Percentiles rank a stretch among this genome's conserved stretches.
Evolutionary conservation across 331 rosid species (phyloP).

Genomic region (Rosa hybrid): DNA sequence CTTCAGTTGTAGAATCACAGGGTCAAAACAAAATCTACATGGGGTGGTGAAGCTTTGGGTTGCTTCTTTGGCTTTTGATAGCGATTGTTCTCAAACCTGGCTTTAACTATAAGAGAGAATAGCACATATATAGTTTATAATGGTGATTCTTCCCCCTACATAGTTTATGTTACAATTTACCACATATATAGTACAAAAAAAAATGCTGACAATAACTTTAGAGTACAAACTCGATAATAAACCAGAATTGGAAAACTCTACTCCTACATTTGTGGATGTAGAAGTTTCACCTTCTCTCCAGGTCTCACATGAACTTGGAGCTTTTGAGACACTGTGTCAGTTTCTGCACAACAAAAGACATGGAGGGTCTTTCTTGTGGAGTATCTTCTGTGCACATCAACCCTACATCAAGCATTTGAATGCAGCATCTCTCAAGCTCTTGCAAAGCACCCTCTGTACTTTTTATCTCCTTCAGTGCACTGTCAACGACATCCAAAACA

Average conservation of each 20-base stretch:
- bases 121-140: slow-evolving; percentile 25
- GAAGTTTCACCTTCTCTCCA: not conserved
- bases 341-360: slow-evolving; percentile 19
- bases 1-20: slow-evolving; percentile 34
- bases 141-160: not conserved
- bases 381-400: slow-evolving; percentile 23
- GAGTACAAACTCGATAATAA: not conserved
- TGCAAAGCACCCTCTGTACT: not conserved
- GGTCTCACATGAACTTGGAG: not conserved
- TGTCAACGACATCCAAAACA: slow-evolving; percentile 27
- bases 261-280: not conserved
- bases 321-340: slow-evolving; percentile 16
- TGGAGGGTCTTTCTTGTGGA: slow-evolving; percentile 24
- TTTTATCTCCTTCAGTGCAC: slow-evolving; percentile 16
- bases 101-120: slow-evolving; percentile 73
- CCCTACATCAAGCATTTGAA: not conserved
- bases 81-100: slow-evolving; percentile 78
- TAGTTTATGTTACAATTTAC: not conserved
- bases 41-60: slow-evolving; percentile 60
- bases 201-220: not conserved
- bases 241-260: not conserved
- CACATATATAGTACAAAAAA: not conserved
- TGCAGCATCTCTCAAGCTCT: slow-evolving; percentile 26
- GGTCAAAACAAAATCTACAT: slow-evolving; percentile 68
- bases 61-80: slow-evolving; percentile 72